phyloP scores from a whole-genome alignment of 768 basidiomycete species.

The Boletus subparvulus region DNA sequence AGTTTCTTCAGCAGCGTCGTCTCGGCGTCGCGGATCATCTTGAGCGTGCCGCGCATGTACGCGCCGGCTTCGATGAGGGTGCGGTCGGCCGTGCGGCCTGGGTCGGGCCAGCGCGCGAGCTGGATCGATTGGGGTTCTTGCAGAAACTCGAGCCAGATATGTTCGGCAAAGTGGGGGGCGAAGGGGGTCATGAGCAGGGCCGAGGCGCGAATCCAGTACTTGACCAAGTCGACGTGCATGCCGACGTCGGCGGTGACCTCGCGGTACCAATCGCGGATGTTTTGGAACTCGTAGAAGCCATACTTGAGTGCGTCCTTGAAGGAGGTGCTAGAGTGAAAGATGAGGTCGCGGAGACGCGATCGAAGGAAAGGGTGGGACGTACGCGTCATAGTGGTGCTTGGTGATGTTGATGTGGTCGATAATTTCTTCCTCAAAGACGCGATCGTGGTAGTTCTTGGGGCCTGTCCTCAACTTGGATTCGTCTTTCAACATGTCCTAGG shows the following conservation, averaged over 20 bases:
- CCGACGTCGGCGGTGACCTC: constrained; percentile 85
- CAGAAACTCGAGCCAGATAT: constrained; percentile 79
- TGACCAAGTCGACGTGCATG: constrained; percentile 88
- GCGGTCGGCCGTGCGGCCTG: constrained; percentile 56
- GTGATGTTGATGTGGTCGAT: constrained; percentile 82
- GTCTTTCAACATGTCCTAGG: constrained; percentile 78
- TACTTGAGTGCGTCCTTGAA: constrained; percentile 96
- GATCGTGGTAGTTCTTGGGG: constrained; percentile 76
- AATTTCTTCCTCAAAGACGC: constrained; percentile 89
- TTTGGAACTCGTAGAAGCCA: constrained; percentile 95
- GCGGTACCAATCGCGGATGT: constrained; percentile 92
- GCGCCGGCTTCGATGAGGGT: constrained; percentile 66
- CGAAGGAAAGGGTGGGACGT: constrained; percentile 33
- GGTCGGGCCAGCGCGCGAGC: constrained; percentile 78
- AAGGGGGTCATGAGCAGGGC: constrained; percentile 81
- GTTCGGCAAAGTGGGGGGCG: constrained; percentile 92
- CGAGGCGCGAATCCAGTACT: constrained; percentile 81
- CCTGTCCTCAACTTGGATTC: constrained; percentile 72
- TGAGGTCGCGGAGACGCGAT: not conserved
- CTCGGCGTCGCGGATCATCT: constrained; percentile 89
- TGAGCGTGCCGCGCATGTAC: constrained; percentile 91
- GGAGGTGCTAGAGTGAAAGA: constrained; percentile 58
- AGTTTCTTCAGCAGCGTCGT: constrained; percentile 73
- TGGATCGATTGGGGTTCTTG: constrained; percentile 77
- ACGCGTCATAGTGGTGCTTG: constrained; percentile 80